Evolutionary conservation across 257 asterid genomes (phyloP), one percentile per base, ranked within the genome.

Genomic region (Forsythia suspensa): DNA sequence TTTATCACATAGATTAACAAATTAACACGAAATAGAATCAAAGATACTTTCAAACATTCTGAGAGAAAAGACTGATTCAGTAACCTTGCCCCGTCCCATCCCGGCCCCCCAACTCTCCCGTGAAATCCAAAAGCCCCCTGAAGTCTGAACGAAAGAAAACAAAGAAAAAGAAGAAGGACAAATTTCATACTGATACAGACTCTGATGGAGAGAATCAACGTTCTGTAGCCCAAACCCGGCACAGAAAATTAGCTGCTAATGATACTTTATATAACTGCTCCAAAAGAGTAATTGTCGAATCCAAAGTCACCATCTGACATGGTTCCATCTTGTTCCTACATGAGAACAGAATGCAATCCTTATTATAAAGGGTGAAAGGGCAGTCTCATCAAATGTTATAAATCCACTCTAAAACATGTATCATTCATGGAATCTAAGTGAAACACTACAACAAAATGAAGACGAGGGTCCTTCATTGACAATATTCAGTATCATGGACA

Each of bases 311-410:
- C 90, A 38, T 83, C 88, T 41, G 92, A 63, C 42, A 80, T 39
- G 34, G 75, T 83, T 55, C 87, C 97, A 70, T 87, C 90, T 57
- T 85, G 93, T 83, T 90, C 98, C 99, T 95, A 86, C 91, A 84
- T 9, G 9, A 24, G 7, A 63, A 63, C 18, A 63, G 16, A 63
- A 63, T 20, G 5, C 34, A 57, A 57, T 57, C 66, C 34, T 57
- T 16, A 9, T 57, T 57, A n/a, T 57, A 57, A 57, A 43, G 1
- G 51, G 12, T 8, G 10, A 6, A 12, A 43, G 51, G 10, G 2
- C 2, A 43, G 51, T 0, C 9, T 8, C 8, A 6, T 6, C 8
- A 0, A 43, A 57, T 21, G 29, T n/a, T 6, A 57, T 13, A 44
- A 52, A 46, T 65, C 74, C 8, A 73, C 67, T 43, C 11, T 57